These are phyloP conservation scores for Sclerotinia minor DNA, from an alignment of 2,329 filamentous ascomycete genomes.

Conservation along the genomic window DNA sequence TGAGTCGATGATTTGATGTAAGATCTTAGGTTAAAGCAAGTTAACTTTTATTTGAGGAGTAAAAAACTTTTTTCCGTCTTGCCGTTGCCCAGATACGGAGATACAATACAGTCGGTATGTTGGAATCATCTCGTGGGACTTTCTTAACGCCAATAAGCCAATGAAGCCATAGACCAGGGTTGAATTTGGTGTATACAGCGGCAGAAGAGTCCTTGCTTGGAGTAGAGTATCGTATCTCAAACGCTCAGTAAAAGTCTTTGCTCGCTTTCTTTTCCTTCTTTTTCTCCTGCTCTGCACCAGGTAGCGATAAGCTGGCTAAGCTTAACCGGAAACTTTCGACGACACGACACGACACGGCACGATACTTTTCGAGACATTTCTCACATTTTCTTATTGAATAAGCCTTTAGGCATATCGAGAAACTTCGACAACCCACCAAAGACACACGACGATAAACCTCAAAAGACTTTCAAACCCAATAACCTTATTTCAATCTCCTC, in stretches of 20 bases:
- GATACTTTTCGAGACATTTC: slow-evolving; percentile 1
- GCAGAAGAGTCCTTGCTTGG: neutral
- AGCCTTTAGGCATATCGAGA: neutral
- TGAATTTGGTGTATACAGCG: neutral
- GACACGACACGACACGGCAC: neutral
- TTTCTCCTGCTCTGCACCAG: slow-evolving; percentile 3
- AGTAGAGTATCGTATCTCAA: neutral
- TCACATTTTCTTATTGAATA: neutral
- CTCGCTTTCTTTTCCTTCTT: slow-evolving; percentile 2
- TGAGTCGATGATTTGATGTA: neutral
- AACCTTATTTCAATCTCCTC: too few species aligned
- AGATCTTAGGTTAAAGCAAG: too few species aligned
- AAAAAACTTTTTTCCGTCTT: neutral
- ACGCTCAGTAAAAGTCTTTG: neutral
- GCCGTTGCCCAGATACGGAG: slow-evolving; percentile 13
- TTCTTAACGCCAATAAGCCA: slow-evolving; percentile 12
- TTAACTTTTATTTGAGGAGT: neutral
- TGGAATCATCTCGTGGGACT: slow-evolving; percentile 12
- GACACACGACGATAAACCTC: neutral
- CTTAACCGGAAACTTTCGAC: neutral
- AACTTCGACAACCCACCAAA: slow-evolving; percentile 9
- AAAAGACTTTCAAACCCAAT: neutral
- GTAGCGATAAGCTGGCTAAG: neutral
- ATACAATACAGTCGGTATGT: neutral
- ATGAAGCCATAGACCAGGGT: slow-evolving; percentile 11